Evolutionary conservation across 345 rosid species (phyloP).

Genomic region (Syzygium jambos): DNA sequence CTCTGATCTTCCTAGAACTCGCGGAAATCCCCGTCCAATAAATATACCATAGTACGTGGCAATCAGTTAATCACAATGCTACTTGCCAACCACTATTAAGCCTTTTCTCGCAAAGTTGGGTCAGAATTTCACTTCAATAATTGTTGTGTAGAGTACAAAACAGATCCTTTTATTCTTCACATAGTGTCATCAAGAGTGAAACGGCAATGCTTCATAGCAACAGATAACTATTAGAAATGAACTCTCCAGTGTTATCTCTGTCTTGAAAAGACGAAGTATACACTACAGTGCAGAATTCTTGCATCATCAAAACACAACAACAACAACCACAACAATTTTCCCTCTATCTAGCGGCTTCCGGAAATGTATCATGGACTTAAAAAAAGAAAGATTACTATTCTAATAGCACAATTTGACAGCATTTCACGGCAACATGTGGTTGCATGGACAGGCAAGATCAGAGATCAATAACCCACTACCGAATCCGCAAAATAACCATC

Average conservation of each 20-base stretch:
- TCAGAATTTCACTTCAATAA: neutral
- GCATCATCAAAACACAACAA: neutral
- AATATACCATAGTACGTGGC: neutral
- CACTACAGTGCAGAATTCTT: neutral
- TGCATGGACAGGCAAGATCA: neutral
- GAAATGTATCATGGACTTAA: neutral
- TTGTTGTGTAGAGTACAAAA: neutral
- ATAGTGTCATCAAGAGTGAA: neutral
- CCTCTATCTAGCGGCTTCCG: neutral
- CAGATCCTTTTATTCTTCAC: neutral
- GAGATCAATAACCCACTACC: neutral
- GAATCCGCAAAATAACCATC: neutral
- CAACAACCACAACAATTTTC: neutral
- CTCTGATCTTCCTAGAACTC: neutral
- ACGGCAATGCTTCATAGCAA: neutral
- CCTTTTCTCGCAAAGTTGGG: neutral
- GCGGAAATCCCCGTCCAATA: neutral
- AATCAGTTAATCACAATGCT: neutral
- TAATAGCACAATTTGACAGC: neutral
- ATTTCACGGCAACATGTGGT: neutral
- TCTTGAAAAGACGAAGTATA: neutral
- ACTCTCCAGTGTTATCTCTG: accelerated
- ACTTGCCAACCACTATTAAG: neutral
- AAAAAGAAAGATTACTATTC: neutral
- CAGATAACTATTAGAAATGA: neutral